Base-by-base conservation (phyloP, 2,329 filamentous ascomycete genomes). In the Neonectria magnoliae region DNA sequence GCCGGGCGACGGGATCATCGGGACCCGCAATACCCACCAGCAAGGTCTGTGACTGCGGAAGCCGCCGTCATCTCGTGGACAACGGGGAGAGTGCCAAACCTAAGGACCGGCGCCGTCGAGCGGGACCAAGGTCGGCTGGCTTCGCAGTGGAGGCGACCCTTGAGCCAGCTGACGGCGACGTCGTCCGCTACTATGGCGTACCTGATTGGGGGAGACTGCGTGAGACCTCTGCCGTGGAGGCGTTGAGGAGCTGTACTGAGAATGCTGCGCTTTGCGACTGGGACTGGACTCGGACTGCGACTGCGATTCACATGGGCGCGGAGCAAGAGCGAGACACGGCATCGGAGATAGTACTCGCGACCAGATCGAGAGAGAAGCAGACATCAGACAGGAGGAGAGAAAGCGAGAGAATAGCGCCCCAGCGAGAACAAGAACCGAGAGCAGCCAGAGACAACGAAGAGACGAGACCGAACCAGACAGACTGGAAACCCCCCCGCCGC, bases 1-100 rank as follows among this genome's bases (percentile, higher is more conserved):
- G 55, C 67, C 64, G 51, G 61, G 66, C 60, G 62, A 65, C 63
- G 62, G 62, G 58, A 74, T 70, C 55, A 61, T 65, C 60, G 65
- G 71, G 57, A 60, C 62, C 67, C 68, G 67, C 64, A 67, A 33
- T 29, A 42, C 25, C 50, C 60, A 60, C 66, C 62, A 71, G 54
- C 56, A 72, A 66, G 62, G 64, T 54, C 66, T 74, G 48, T 48
- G 44, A 58, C 52, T 66, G 59, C 68, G 68, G 69, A 68, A 71
- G 66, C 66, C 65, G 56, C 68, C 65, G 65, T 66, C 66, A 62
- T 54, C 51, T 68, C 57, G 67, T 61, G 56, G 56, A 27, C 38
- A 44, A 68, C 67, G 65, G 62, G 57, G 60, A 55, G 53, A 44
- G 59, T 59, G 29, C 47, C 64, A 64, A 56, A 58, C 29, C 64